Conservation (phyloP, 2,329 filamentous ascomycete genomes). For the Sclerotinia subarctica region DNA sequence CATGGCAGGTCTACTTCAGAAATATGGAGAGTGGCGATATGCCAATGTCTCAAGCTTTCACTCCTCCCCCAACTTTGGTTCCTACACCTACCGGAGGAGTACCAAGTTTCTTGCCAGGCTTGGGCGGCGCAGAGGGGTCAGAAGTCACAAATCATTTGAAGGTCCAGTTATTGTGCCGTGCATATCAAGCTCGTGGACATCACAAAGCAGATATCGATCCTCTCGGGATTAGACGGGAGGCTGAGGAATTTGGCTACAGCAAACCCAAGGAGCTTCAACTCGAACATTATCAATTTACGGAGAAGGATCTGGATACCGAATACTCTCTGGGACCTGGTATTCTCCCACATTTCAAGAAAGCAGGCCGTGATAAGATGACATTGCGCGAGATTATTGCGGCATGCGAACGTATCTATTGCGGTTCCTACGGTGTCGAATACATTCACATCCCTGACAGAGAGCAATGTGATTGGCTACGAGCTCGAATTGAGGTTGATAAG, state of each 20-base stretch:
- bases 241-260: constrained; percentile 77
- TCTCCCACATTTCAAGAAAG: constrained; percentile 85
- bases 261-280: constrained; percentile 91
- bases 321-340: constrained; percentile 93
- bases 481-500: constrained; percentile 88
- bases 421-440: constrained; percentile 96
- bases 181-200: constrained; percentile 96
- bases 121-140: constrained; percentile 65
- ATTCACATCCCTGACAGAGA: constrained; percentile 97
- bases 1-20: constrained; percentile 99
- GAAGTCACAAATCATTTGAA: constrained; percentile 96
- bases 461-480: constrained; percentile 97
- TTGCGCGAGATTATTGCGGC: constrained; percentile 88
- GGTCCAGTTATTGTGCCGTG: constrained; percentile 93
- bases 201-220: constrained; percentile 98
- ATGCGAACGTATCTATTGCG: constrained; percentile 95
- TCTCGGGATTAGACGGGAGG: constrained; percentile 85
- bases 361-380: constrained; percentile 91
- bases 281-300: constrained; percentile 91
- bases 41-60: constrained; percentile 96
- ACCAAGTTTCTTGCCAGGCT: constrained; percentile 66
- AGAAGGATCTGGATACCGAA: constrained; percentile 89
- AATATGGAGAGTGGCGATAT: constrained; percentile 99
- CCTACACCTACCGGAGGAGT: constrained; percentile 77
- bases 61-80: constrained; percentile 88